Evolutionary conservation across 208 protist genomes (phyloP).

Genomic region (Vickermania ingenoplastis): DNA sequence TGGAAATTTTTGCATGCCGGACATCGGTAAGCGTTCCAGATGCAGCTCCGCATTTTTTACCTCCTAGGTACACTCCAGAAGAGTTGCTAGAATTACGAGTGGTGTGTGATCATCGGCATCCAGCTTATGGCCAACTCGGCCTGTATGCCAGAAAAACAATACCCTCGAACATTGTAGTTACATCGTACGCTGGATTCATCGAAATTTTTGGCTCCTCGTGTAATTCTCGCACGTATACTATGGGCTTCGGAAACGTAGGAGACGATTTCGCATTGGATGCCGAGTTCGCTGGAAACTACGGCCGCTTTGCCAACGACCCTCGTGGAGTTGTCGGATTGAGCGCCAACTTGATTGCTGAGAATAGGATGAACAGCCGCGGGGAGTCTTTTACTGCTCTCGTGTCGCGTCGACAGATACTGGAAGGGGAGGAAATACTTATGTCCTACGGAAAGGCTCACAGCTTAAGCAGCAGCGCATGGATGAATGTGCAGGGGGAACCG

Average conservation of each 20-base stretch:
- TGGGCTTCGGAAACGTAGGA: conserved; percentile 71
- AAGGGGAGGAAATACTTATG: conserved; percentile 86
- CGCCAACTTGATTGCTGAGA: conserved; percentile 76
- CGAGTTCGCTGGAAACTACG: conserved; percentile 84
- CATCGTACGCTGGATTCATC: conserved; percentile 73
- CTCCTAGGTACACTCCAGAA: conserved; percentile 49
- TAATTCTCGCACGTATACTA: conserved; percentile 84
- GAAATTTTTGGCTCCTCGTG: conserved; percentile 71
- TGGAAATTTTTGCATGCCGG: conserved; percentile 48
- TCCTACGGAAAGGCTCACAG: conserved; percentile 80
- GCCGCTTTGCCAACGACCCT: conserved; percentile 85
- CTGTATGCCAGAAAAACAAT: conserved; percentile 69
- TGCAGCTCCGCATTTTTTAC: conserved; percentile 25
- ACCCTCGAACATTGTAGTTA: conserved; percentile 61
- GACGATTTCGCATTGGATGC: conserved; percentile 84
- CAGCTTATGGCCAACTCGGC: conserved; percentile 79
- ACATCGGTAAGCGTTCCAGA: conserved; percentile 24
- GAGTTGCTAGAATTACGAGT: conserved; percentile 75
- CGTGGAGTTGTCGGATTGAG: conserved; percentile 48
- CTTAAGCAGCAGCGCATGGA: conserved; percentile 56
- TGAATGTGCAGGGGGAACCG: conserved; percentile 38
- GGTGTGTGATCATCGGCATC: conserved; percentile 62
- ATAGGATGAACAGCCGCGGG: conserved; percentile 57
- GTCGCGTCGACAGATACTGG: conserved; percentile 47
- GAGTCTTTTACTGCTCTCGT: conserved; percentile 84